phyloP scores from a whole-genome alignment of 352 stramenopile genomes.

The Pythium coloratum region DNA sequence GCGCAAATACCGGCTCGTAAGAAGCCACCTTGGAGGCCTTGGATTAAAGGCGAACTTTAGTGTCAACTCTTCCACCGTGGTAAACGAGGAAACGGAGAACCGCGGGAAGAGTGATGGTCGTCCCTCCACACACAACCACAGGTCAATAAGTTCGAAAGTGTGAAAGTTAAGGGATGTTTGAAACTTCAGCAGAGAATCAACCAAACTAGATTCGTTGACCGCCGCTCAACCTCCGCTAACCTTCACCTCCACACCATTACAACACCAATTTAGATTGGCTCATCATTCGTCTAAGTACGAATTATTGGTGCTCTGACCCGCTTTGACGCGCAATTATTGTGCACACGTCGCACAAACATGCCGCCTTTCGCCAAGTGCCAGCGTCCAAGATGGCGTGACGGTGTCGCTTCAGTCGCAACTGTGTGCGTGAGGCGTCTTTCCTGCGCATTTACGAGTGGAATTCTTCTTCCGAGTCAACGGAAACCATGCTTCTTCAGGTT shows the following conservation, averaged over 20 bases:
- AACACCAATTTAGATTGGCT: slow-evolving; percentile 1
- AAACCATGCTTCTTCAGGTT: background rate
- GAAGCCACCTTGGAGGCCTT: slow-evolving; percentile 26
- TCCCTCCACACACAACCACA: slow-evolving; percentile 24
- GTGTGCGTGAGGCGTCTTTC: background rate
- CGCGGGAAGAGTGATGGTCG: slow-evolving; percentile 39
- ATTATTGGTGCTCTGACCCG: background rate
- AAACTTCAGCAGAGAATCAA: background rate
- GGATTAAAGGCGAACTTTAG: slow-evolving; percentile 29
- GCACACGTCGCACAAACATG: slow-evolving; percentile 1
- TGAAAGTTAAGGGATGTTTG: slow-evolving; percentile 16
- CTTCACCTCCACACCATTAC: background rate
- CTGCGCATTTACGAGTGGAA: background rate
- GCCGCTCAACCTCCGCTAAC: slow-evolving; percentile 4
- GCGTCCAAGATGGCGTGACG: background rate
- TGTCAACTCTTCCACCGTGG: slow-evolving; percentile 35
- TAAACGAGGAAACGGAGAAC: slow-evolving; percentile 37
- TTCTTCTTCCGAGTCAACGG: background rate
- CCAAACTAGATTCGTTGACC: background rate
- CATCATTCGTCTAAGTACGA: slow-evolving; percentile 3
- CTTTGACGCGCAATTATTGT: slow-evolving; percentile 1
- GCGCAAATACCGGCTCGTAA: slow-evolving; percentile 28
- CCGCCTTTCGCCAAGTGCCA: background rate
- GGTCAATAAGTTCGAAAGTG: slow-evolving; percentile 21
- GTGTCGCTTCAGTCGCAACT: background rate